Evolutionary conservation across 2,329 filamentous ascomycete species (phyloP).

Genomic region (Pseudogymnoascus destructans): DNA sequence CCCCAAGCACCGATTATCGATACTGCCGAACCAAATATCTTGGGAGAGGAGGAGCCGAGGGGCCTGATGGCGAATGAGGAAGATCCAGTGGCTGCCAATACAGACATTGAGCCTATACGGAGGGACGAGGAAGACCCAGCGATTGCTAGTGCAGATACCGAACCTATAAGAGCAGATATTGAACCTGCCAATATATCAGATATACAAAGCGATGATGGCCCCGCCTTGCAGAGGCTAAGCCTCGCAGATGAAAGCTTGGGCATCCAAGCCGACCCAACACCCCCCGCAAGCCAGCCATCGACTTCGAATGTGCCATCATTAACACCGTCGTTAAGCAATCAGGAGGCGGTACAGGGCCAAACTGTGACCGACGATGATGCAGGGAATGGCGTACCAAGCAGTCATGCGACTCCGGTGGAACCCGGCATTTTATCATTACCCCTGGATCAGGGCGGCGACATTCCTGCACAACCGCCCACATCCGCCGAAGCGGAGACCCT

Average conservation of each 20-base stretch:
- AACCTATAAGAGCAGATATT: background rate
- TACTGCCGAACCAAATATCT: background rate
- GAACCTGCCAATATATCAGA: background rate
- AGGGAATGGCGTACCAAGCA: background rate
- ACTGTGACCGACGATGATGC: no score
- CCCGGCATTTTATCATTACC: background rate
- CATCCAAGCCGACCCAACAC: background rate
- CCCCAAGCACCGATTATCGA: background rate
- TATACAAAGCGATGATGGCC: background rate
- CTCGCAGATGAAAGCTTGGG: background rate
- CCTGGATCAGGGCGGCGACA: background rate
- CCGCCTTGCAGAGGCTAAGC: background rate
- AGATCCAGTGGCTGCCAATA: background rate
- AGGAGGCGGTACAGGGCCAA: background rate
- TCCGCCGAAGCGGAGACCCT: background rate
- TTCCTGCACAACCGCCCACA: background rate
- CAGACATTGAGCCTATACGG: background rate
- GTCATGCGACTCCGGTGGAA: background rate
- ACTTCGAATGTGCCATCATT: background rate
- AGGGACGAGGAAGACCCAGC: background rate
- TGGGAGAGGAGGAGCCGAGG: background rate
- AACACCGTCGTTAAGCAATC: background rate
- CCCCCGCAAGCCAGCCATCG: background rate
- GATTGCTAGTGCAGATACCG: background rate
- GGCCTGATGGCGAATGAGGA: background rate